phyloP scores from a whole-genome alignment of 495 filamentous ascomycete species.

The Trichoderma reesei region DNA sequence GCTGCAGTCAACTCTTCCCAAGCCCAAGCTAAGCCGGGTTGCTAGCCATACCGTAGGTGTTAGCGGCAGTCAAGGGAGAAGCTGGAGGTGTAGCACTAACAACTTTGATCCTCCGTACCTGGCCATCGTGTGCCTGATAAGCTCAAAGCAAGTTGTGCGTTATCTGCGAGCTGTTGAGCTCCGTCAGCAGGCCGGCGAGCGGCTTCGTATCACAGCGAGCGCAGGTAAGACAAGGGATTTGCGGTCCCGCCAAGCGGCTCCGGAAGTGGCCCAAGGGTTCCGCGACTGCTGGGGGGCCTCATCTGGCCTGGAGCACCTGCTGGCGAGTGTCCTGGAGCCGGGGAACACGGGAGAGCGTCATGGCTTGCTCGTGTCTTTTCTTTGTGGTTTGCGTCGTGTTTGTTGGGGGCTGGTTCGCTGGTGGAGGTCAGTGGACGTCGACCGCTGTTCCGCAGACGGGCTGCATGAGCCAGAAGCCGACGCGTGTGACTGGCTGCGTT shows the following conservation, averaged over 20 bases:
- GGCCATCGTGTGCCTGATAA: slow-evolving; percentile 2
- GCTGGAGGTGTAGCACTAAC: not conserved
- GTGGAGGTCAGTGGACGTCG: no score
- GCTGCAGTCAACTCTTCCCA: not conserved
- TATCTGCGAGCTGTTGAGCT: not conserved
- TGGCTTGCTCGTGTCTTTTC: no score
- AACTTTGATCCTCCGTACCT: not conserved
- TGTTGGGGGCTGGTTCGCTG: no score
- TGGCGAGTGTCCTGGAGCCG: not conserved
- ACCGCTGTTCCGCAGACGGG: no score
- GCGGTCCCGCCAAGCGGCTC: not conserved
- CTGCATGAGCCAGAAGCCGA: not conserved
- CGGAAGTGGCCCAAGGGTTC: not conserved
- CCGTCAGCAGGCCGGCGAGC: not conserved
- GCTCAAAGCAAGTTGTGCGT: not conserved
- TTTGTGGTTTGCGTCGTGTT: no score
- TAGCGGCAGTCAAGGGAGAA: not conserved
- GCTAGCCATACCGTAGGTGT: not conserved
- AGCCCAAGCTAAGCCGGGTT: not conserved
- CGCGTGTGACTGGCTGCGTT: no score
- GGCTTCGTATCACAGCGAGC: not conserved
- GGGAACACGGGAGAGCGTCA: no score
- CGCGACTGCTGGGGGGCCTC: not conserved
- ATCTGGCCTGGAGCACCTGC: not conserved
- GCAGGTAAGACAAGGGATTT: not conserved